Conservation (phyloP, 495 filamentous ascomycete species). For the Annulohypoxylon nitens region DNA sequence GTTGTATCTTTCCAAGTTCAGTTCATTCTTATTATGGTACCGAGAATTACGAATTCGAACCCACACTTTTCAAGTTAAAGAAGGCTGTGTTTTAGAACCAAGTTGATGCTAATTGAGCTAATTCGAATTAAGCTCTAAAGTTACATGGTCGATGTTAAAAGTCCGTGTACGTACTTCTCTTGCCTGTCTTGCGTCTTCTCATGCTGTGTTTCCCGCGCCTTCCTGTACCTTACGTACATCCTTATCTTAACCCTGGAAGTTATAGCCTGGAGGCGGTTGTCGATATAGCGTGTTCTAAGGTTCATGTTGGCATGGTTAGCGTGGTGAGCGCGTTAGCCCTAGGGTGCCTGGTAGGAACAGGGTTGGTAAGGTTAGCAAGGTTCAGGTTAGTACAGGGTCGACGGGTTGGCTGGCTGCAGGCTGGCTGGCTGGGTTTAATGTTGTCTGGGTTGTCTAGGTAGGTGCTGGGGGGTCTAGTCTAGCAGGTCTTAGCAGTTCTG, state of each 20-base stretch:
- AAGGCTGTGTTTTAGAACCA: constrained; percentile 26
- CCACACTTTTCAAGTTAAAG: neutral
- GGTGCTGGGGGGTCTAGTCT: neutral
- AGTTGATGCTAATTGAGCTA: neutral
- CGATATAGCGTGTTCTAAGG: constrained; percentile 2
- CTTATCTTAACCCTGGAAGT: constrained; percentile 10
- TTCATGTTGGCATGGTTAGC: neutral
- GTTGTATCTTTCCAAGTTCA: neutral
- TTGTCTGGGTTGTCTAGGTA: neutral
- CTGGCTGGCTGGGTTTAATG: neutral
- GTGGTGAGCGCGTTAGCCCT: neutral
- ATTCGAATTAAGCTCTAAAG: constrained; percentile 14
- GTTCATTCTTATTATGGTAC: neutral
- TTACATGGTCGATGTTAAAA: constrained; percentile 12
- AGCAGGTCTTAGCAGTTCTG: neutral
- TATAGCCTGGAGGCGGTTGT: neutral
- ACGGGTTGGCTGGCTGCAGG: neutral
- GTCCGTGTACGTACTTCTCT: neutral
- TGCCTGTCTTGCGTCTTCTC: neutral
- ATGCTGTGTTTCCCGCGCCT: neutral
- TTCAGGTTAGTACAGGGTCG: neutral
- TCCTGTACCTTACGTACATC: constrained; percentile 15
- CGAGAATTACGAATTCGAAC: constrained; percentile 13
- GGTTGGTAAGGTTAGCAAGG: neutral
- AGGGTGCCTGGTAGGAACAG: neutral